A percentile compares a stretch with the other conserved stretches of the same genome.
phyloP scores from a whole-genome alignment of 2,329 filamentous ascomycete species.

The Diaporthe longicolla region DNA sequence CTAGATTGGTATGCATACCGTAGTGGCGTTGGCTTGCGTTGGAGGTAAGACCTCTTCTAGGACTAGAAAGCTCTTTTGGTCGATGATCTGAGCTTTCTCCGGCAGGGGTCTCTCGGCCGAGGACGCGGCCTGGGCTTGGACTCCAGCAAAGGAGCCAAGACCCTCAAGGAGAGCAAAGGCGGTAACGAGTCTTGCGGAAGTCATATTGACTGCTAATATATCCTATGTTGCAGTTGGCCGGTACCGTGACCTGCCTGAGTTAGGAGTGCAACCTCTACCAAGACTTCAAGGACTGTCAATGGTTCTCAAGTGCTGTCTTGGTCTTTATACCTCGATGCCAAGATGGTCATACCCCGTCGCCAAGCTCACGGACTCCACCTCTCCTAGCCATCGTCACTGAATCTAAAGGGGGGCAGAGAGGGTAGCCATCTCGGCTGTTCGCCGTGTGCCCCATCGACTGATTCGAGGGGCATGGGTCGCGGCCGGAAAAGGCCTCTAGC shows the following conservation, averaged over 20 bases:
- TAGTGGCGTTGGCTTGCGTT: background rate
- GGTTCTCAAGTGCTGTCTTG: background rate
- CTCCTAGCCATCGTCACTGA: slow-evolving; percentile 2
- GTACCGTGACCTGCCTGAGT: too few relatives aligned
- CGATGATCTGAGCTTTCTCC: slow-evolving; percentile 9
- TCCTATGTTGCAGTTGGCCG: background rate
- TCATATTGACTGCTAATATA: background rate
- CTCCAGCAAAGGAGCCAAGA: slow-evolving; percentile 28
- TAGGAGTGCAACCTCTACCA: slow-evolving; percentile 12
- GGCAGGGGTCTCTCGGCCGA: slow-evolving; percentile 5
- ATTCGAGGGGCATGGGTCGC: slow-evolving; percentile 14
- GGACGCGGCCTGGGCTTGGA: slow-evolving; percentile 1
- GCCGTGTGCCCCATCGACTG: slow-evolving; percentile 22
- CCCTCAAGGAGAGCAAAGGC: slow-evolving; percentile 2
- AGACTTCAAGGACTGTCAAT: background rate
- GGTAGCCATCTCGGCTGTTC: slow-evolving; percentile 8
- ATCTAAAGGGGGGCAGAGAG: slow-evolving; percentile 8
- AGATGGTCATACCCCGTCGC: background rate
- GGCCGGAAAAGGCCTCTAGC: background rate
- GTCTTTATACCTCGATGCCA: slow-evolving; percentile 22
- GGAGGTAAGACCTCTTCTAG: slow-evolving; percentile 13
- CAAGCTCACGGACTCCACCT: background rate
- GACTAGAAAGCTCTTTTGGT: slow-evolving; percentile 22
- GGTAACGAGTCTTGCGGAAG: slow-evolving; percentile 15
- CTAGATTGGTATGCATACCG: background rate